A percentile compares a stretch with the other conserved stretches of the same genome.
These are phyloP conservation scores for Fusarium euwallaceae DNA, from an alignment of 2,329 filamentous ascomycete genomes.

Conservation along the genomic window DNA sequence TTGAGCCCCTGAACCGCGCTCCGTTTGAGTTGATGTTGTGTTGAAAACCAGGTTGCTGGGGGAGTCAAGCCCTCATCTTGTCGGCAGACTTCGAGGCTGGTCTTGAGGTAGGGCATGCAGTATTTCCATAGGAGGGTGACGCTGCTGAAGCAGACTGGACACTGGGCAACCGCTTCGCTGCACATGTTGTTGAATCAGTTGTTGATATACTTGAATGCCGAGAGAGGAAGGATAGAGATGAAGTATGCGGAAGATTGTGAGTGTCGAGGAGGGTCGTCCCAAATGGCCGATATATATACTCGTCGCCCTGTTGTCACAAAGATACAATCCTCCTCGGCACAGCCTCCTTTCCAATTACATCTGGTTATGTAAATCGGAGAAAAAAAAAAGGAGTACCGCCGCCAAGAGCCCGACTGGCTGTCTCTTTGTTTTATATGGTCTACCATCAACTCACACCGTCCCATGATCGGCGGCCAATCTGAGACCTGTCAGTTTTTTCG, in stretches of 20 bases:
- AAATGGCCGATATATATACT: not conserved
- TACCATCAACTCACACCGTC: constrained; percentile 1
- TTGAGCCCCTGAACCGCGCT: not conserved
- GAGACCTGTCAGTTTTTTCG: constrained; percentile 14
- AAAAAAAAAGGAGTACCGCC: not conserved
- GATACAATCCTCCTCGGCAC: not conserved
- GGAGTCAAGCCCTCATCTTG: not conserved
- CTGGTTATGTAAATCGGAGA: not conserved
- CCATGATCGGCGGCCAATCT: constrained; percentile 9
- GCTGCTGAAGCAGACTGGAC: constrained; percentile 8
- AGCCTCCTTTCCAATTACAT: not conserved
- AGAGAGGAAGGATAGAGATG: not conserved
- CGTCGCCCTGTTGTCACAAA: not conserved
- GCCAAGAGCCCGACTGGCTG: not conserved
- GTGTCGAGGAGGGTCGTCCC: not conserved
- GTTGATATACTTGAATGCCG: not conserved
- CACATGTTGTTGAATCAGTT: constrained; percentile 4
- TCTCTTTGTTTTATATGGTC: not conserved
- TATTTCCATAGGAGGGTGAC: constrained; percentile 15
- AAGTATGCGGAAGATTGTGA: not conserved
- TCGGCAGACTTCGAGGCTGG: not conserved
- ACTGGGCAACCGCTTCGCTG: constrained; percentile 5
- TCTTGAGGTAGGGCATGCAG: constrained; percentile 14
- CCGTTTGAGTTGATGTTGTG: not conserved
- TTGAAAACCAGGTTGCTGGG: constrained; percentile 1